Evolutionary conservation across 2,329 filamentous ascomycete genomes (phyloP).

Genomic region (Fusarium circinatum): DNA sequence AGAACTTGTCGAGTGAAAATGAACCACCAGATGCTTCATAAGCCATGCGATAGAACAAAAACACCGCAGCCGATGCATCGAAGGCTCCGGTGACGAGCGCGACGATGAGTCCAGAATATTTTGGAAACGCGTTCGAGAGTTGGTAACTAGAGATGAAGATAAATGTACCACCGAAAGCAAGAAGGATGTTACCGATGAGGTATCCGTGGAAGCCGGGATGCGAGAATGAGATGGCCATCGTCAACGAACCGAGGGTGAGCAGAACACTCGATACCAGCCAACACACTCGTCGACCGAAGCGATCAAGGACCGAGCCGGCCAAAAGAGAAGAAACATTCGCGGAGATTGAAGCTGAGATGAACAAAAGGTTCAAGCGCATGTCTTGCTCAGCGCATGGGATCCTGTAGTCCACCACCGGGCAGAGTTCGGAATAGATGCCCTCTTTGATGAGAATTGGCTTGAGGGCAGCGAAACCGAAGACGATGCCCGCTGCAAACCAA

Average conservation of each 20-base stretch:
- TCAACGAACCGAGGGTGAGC: conserved; percentile 71
- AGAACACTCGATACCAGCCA: conserved; percentile 77
- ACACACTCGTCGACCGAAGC: conserved; percentile 79
- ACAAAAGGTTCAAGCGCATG: conserved; percentile 83
- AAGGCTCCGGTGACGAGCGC: conserved; percentile 83
- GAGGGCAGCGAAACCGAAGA: conserved; percentile 85
- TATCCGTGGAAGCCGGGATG: conserved; percentile 76
- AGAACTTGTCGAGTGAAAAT: conserved; percentile 53
- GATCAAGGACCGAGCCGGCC: conserved; percentile 84
- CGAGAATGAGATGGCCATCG: conserved; percentile 76
- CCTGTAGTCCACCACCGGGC: conserved; percentile 52
- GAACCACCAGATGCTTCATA: conserved; percentile 65
- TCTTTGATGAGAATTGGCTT: conserved; percentile 83
- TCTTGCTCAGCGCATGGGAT: conserved; percentile 58
- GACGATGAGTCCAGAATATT: conserved; percentile 77
- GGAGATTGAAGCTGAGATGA: conserved; percentile 85
- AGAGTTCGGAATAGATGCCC: conserved; percentile 74
- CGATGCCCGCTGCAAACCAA: conserved; percentile 78
- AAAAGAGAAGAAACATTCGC: conserved; percentile 88
- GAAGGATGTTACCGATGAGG: conserved; percentile 76
- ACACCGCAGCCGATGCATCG: conserved; percentile 81
- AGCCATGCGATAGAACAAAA: conserved; percentile 76
- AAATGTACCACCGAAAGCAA: conserved; percentile 81
- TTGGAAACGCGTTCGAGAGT: conserved; percentile 82
- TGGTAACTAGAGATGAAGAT: conserved; percentile 85